These are phyloP conservation scores for Colletotrichum godetiae DNA, from an alignment of 2,329 filamentous ascomycete species.

Conservation along the genomic window DNA sequence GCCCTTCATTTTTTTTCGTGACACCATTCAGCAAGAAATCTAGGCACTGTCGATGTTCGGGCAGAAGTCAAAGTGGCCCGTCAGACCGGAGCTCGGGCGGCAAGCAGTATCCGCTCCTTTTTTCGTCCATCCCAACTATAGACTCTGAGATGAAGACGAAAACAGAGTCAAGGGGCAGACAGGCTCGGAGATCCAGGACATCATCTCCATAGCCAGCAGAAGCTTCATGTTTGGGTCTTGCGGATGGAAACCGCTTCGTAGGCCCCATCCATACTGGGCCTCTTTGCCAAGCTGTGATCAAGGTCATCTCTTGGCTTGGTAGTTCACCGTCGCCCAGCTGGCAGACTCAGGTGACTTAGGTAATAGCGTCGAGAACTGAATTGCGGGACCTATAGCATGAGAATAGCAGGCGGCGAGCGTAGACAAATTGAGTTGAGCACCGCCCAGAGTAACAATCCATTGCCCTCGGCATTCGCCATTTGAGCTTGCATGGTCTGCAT, in stretches of 20 bases:
- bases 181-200: conserved; percentile 1
- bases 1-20: neutral
- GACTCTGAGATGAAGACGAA: neutral
- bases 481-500: conserved; percentile 3
- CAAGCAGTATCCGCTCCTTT: conserved; percentile 12
- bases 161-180: conserved; percentile 9
- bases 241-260: neutral
- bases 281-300: conserved; percentile 16
- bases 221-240: conserved; percentile 11
- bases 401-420: neutral
- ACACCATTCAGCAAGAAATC: conserved; percentile 13
- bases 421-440: neutral
- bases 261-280: conserved; percentile 15
- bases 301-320: conserved; percentile 8
- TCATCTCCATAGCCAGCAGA: conserved; percentile 6
- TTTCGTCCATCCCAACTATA: conserved; percentile 20
- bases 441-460: conserved; percentile 29
- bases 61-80: neutral
- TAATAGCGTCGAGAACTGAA: conserved; percentile 18
- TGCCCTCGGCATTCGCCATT: conserved; percentile 12
- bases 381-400: conserved; percentile 19
- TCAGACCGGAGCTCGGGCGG: conserved; percentile 15
- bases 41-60: neutral
- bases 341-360: conserved; percentile 23
- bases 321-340: neutral